These are phyloP conservation scores for Pseudogymnoascus sp. DNA, from an alignment of 2,329 filamentous ascomycete species.

Conservation along the genomic window DNA sequence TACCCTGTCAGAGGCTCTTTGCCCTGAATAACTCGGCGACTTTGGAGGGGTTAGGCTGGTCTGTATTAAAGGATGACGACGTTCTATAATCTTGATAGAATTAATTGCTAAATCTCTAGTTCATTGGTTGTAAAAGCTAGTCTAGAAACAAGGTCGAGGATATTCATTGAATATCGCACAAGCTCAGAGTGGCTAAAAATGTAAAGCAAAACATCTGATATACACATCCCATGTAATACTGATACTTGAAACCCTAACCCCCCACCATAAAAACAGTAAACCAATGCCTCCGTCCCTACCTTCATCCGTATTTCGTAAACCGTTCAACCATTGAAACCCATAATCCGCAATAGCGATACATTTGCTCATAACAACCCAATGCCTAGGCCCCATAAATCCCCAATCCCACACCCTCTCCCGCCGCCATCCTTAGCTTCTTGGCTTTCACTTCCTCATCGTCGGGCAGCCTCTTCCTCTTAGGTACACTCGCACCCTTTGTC, in stretches of 20 bases:
- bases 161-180: not conserved
- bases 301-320: not conserved
- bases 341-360: slow-evolving; percentile 4
- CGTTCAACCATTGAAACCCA: slow-evolving; percentile 1
- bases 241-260: not conserved
- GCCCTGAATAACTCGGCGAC: not conserved
- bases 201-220: not conserved
- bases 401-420: slow-evolving; percentile 19
- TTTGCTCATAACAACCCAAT: not conserved
- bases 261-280: not conserved
- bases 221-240: not conserved
- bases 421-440: slow-evolving; percentile 19
- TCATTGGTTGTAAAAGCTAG: not conserved
- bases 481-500: slow-evolving; percentile 40
- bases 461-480: slow-evolving; percentile 14
- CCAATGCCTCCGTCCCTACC: not conserved
- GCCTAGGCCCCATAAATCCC: not conserved
- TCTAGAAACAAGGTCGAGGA: not conserved
- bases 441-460: slow-evolving; percentile 20
- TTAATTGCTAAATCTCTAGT: not conserved
- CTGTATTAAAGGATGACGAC: not conserved
- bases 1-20: not conserved
- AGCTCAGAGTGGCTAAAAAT: not conserved
- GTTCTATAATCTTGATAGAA: not conserved
- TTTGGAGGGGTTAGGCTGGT: not conserved